phyloP scores from a whole-genome alignment of 1,139 yeast species.

The Taphrina wiesneri region DNA sequence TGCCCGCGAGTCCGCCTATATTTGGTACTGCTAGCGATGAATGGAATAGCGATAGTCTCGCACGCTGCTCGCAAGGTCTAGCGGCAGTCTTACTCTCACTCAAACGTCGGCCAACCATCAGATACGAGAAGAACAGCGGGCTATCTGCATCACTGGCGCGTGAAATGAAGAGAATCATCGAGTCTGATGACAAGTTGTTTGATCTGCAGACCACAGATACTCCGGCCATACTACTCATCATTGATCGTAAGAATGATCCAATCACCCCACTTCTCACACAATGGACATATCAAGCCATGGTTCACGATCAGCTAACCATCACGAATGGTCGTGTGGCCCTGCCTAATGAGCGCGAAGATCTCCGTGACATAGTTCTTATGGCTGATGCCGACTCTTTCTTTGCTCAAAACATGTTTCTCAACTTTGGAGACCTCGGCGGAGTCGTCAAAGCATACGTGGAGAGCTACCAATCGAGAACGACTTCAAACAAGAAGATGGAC shows the following conservation, averaged over 20 bases:
- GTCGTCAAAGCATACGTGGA: conserved; percentile 81
- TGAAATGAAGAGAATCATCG: conserved; percentile 42
- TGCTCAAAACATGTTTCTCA: conserved; percentile 75
- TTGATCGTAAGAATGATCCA: conserved; percentile 88
- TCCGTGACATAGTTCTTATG: conserved; percentile 63
- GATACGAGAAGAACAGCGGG: conserved; percentile 67
- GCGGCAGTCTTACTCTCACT: conserved; percentile 69
- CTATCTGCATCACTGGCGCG: conserved; percentile 64
- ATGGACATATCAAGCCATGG: conserved; percentile 99
- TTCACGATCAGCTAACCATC: conserved; percentile 84
- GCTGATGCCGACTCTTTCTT: conserved; percentile 74
- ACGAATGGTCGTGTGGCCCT: conserved; percentile 75
- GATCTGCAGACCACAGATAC: conserved; percentile 63
- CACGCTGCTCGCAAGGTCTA: conserved; percentile 56
- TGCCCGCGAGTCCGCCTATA: conserved; percentile 42
- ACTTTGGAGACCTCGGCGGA: conserved; percentile 93
- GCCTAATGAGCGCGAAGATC: conserved; percentile 49
- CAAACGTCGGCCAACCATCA: conserved; percentile 72
- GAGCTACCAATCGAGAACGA: conserved; percentile 76
- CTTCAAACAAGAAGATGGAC: conserved; percentile 63
- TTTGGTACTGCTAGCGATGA: conserved; percentile 43
- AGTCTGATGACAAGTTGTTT: conserved; percentile 57
- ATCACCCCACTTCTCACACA: conserved; percentile 88
- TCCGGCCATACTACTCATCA: conserved; percentile 71
- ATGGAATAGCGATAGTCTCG: conserved; percentile 56